A percentile compares a stretch with the other conserved stretches of the same genome.
phyloP scores from a whole-genome alignment of 305 asterid species.

The Nicotiana rustica region DNA sequence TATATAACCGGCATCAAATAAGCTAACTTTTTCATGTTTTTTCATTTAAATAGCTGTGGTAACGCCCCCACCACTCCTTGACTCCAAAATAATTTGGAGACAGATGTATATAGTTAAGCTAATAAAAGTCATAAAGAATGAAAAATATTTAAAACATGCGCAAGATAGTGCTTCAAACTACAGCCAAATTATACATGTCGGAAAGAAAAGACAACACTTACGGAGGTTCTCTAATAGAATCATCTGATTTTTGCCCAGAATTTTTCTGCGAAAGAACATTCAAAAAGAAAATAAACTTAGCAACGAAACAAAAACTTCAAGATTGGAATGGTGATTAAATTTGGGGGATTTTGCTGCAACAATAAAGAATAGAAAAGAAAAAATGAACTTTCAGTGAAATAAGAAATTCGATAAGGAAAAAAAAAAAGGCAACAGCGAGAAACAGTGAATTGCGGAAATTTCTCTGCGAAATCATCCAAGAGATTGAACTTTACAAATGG shows the following conservation, averaged over 20 bases:
- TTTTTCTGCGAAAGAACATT: slow-evolving; percentile 57
- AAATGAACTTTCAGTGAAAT: no score
- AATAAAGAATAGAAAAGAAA: no score
- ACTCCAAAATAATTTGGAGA: background rate
- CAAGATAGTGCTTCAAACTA: slow-evolving; percentile 6
- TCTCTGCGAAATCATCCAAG: no score
- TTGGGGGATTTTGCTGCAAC: no score
- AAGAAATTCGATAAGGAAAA: no score
- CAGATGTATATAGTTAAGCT: background rate
- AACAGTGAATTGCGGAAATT: background rate
- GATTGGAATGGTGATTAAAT: background rate
- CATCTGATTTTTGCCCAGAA: slow-evolving; percentile 71
- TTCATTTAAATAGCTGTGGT: background rate
- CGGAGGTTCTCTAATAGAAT: slow-evolving; percentile 80
- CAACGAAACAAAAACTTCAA: background rate
- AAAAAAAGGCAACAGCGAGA: no score
- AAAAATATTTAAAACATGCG: background rate
- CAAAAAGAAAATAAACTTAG: slow-evolving; percentile 30
- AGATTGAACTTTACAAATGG: background rate
- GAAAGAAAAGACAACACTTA: slow-evolving; percentile 48
- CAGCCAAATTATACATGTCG: background rate
- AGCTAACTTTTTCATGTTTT: background rate
- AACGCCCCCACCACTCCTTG: background rate
- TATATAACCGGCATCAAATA: background rate
- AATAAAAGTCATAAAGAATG: background rate